Conservation (phyloP, 1,139 yeast species). For the Meyerozyma carpophila region DNA sequence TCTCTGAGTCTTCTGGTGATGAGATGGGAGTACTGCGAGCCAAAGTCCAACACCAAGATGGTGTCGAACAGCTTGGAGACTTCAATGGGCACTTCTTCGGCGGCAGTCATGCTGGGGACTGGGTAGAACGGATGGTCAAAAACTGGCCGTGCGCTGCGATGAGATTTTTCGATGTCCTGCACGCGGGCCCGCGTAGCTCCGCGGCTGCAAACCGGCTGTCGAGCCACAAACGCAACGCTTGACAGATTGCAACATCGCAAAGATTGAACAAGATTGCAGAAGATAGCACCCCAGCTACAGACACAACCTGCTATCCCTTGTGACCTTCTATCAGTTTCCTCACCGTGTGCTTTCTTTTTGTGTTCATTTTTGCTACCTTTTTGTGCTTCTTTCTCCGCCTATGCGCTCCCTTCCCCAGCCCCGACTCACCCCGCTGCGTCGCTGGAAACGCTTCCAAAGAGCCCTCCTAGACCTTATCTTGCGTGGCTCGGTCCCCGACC, state of each 20-base stretch:
- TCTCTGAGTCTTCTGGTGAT: constrained; percentile 98
- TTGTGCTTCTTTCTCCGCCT: neutral
- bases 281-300: too few relatives aligned
- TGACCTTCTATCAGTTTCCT: too few relatives aligned
- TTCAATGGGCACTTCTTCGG: constrained; percentile 41
- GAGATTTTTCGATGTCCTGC: neutral
- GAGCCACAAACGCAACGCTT: too few relatives aligned
- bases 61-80: constrained; percentile 91
- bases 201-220: neutral
- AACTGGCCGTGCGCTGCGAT: neutral
- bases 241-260: too few relatives aligned
- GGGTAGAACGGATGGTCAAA: constrained; percentile 2
- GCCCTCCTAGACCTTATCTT: neutral
- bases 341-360: too few relatives aligned
- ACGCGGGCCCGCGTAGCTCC: neutral
- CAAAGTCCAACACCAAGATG: constrained; percentile 94
- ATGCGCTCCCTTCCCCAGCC: constrained; percentile 4
- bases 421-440: neutral
- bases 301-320: too few relatives aligned
- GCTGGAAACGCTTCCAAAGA: constrained; percentile 1
- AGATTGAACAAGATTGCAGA: too few relatives aligned
- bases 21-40: constrained; percentile 95
- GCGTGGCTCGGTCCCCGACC: neutral
- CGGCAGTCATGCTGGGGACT: constrained; percentile 6
- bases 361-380: neutral